Evolutionary conservation across 176 grass and related monocot genomes (phyloP).

Genomic region (Oryza meyeriana): DNA sequence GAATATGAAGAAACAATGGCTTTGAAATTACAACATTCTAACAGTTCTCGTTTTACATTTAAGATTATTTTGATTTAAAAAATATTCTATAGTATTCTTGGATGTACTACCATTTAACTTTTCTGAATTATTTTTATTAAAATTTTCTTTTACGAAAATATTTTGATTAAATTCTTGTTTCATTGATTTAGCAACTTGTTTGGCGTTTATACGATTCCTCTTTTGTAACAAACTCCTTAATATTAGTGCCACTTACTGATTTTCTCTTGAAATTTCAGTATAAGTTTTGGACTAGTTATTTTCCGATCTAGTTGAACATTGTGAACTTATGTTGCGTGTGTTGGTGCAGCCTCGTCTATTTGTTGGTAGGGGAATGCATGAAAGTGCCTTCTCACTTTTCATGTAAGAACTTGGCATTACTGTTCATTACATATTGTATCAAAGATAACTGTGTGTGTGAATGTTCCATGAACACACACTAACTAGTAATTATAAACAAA

Average conservation of each 20-base stretch:
- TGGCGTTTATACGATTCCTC: constrained; percentile 8
- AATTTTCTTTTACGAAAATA: no score
- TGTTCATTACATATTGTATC: not conserved
- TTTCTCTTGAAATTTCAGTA: not conserved
- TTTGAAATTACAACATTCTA: not conserved
- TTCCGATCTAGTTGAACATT: constrained; percentile 6
- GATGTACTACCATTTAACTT: not conserved
- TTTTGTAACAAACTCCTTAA: not conserved
- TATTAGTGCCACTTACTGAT: not conserved
- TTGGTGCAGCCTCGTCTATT: constrained; percentile 75
- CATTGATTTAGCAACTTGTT: not conserved
- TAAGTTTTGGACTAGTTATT: not conserved
- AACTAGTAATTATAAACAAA: not conserved
- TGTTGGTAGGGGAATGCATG: constrained; percentile 97
- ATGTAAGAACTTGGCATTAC: constrained; percentile 59
- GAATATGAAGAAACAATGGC: not conserved
- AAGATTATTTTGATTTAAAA: not conserved
- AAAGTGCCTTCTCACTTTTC: constrained; percentile 88
- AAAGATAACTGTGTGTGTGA: not conserved
- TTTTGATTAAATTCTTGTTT: constrained; percentile 2
- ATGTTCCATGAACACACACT: not conserved
- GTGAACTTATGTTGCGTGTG: constrained; percentile 16
- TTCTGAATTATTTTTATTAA: not conserved
- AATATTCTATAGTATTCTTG: not conserved
- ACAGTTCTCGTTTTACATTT: not conserved